Percentiles rank a stretch among this genome's conserved stretches.
Evolutionary conservation across 495 filamentous ascomycete genomes (phyloP).

Genomic region (Halenospora varia): DNA sequence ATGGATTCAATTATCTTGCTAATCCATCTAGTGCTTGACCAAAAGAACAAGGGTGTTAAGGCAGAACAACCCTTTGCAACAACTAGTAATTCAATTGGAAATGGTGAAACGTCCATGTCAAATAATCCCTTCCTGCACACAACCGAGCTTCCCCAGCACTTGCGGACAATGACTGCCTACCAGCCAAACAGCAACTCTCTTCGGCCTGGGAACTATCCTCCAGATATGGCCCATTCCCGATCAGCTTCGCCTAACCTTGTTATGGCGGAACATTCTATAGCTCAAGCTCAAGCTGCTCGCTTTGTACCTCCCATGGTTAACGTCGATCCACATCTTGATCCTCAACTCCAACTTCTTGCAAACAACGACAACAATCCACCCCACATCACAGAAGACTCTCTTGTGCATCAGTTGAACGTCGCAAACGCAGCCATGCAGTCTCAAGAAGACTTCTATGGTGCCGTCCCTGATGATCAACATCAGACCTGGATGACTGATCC

Average conservation of each 20-base stretch:
- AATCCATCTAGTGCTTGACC: slow-evolving; percentile 2
- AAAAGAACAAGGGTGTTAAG: not conserved
- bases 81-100: not conserved
- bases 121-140: not conserved
- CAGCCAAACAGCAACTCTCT: not conserved
- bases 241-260: slow-evolving; percentile 17
- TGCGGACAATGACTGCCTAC: not conserved
- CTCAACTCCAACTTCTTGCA: slow-evolving; percentile 31
- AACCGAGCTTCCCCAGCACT: not conserved
- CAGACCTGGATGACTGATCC: slow-evolving; percentile 18
- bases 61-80: not conserved
- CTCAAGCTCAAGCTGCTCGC: slow-evolving; percentile 45
- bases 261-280: slow-evolving; percentile 23
- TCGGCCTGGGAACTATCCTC: slow-evolving; percentile 2
- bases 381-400: slow-evolving; percentile 25
- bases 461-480: slow-evolving; percentile 17
- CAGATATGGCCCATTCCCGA: slow-evolving; percentile 9
- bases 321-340: slow-evolving; percentile 45
- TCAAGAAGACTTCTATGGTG: slow-evolving; percentile 2
- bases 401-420: slow-evolving; percentile 15
- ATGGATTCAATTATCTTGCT: not conserved
- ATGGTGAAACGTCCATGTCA: not conserved
- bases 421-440: slow-evolving; percentile 12
- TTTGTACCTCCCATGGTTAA: slow-evolving; percentile 41
- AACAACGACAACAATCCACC: slow-evolving; percentile 4